Evolutionary conservation across 805 yeast genomes (phyloP).

Genomic region (Saccharomycopsis selenospora): DNA sequence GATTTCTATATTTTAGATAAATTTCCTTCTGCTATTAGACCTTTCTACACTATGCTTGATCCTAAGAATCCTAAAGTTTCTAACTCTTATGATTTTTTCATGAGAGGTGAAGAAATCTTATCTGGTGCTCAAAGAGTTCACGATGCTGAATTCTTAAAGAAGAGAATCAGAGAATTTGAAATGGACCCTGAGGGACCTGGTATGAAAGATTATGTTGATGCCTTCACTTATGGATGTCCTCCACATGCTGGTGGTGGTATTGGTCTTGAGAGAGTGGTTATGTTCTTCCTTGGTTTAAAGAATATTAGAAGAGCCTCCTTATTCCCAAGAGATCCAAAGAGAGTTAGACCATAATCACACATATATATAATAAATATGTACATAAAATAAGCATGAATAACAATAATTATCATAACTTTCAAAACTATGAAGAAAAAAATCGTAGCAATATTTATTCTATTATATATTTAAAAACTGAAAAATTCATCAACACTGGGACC

Average conservation of each 20-base stretch:
- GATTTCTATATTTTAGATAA: constrained; percentile 97
- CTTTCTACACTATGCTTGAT: constrained; percentile 99
- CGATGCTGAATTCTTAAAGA: constrained; percentile 73
- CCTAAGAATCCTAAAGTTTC: constrained; percentile 87
- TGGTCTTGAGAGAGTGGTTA: constrained; percentile 96
- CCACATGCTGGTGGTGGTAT: constrained; percentile 99
- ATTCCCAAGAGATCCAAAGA: constrained; percentile 98
- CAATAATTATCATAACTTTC: too few relatives aligned
- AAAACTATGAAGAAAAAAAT: too few relatives aligned
- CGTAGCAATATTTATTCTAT: too few relatives aligned
- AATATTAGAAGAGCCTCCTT: constrained; percentile 97
- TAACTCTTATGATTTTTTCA: constrained; percentile 97
- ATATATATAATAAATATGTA: too few relatives aligned
- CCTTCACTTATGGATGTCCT: constrained; percentile 90
- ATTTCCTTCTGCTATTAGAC: constrained; percentile 94
- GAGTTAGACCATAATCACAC: constrained; percentile 85
- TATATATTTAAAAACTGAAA: too few relatives aligned
- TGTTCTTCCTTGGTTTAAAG: constrained; percentile 95
- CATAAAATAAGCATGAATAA: too few relatives aligned
- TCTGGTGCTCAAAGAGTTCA: constrained; percentile 99
- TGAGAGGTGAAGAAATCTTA: constrained; percentile 99
- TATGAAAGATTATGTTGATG: constrained; percentile 82
- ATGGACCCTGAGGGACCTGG: constrained; percentile 79
- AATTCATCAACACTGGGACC: not conserved
- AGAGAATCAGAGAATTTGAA: constrained; percentile 78